These are phyloP conservation scores for Geotrichum histeridarum DNA, from an alignment of 1,139 yeast genomes.

Conservation along the genomic window DNA sequence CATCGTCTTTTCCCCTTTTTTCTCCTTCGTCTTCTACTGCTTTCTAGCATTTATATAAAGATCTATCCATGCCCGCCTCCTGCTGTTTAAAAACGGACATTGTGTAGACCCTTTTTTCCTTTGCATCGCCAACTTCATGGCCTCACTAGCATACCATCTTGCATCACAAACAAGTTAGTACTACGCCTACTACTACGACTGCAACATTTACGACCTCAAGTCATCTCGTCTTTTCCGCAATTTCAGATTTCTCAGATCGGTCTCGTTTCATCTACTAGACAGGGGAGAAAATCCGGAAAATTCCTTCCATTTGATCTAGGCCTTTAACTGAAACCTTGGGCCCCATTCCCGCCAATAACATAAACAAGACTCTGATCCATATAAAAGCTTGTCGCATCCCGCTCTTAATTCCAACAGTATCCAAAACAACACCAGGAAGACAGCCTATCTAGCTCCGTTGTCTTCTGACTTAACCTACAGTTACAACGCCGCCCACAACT, in stretches of 20 bases:
- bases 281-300: not conserved
- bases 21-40: too few relatives aligned
- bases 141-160: not conserved
- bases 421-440: not conserved
- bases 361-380: not conserved
- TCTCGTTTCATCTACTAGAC: not conserved
- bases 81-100: too few relatives aligned
- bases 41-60: not conserved
- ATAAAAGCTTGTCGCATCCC: not conserved
- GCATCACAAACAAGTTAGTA: not conserved
- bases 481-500: constrained; percentile 6
- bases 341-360: not conserved
- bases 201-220: not conserved
- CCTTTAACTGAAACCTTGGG: not conserved
- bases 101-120: too few relatives aligned
- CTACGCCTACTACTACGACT: not conserved
- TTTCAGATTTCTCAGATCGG: not conserved
- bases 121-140: not conserved
- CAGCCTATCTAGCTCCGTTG: constrained; percentile 3
- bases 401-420: not conserved
- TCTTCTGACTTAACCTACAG: not conserved
- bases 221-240: not conserved
- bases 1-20: too few relatives aligned
- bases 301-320: not conserved
- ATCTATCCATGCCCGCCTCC: not conserved